Base-by-base conservation (phyloP, 2,329 filamentous ascomycete species). In the Aspergillus sp. region DNA sequence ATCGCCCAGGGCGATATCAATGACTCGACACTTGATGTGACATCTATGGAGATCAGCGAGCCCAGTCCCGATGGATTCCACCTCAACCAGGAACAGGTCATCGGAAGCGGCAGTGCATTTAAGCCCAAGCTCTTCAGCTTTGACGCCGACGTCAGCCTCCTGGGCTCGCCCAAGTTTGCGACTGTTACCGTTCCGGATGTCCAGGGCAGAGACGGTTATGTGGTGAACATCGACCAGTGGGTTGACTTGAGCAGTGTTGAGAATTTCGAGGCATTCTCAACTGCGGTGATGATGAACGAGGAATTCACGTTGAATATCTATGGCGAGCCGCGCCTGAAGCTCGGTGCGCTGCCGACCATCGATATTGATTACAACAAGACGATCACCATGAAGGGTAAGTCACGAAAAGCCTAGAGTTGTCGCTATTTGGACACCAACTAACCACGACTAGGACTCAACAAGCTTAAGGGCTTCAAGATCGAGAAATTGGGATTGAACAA, bases 1-100 rank as follows among this genome's bases (percentile, higher is more conserved):
- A 83, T 83, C 56, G 83, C 83, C 34, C 84, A 86, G 64, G 57
- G 69, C 41, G 78, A 80, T 50, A 78, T 87, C 64, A 78, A 84
- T 63, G 70, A 77, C 32, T 80, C 84, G 1, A 78, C 73, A 3
- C 71, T 87, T 24, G 71, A 77, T 30, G 75, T 86, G 59, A 79
- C 74, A 1, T 70, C 73, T n/a, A 76, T 85, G 66, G 64, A 77
- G 39, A 80, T 86, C 60, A 77, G 74, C 15, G 68, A 82, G 13
- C 83, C 85, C 6, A 72, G 74, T 1, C 69, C 81, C 1, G 69
- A 82, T 9, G 72, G 77, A 1, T 74, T 86, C 53, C 68, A 77
- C 18, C 67, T 86, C 9, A 74, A 78, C 48, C 76, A 85, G 60
- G 73, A 71, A 13, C 79, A 77, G 55, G 71, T 77, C 15, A 76